Conservation (phyloP, 2,329 filamentous ascomycete species). For the Claviceps maximensis region DNA sequence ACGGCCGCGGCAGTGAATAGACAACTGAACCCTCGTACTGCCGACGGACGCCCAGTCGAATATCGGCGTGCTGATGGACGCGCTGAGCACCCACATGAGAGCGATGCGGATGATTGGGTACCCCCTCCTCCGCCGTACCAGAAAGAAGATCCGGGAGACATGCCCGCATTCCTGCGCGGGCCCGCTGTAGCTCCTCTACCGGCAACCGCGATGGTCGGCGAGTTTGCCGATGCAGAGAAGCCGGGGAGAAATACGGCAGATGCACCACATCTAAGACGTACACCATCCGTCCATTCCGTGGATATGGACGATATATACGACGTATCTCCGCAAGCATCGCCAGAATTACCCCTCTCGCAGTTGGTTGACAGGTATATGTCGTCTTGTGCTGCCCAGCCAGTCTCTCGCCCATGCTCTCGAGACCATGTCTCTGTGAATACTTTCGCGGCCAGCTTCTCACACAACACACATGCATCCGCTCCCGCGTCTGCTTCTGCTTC, state of each 20-base stretch:
- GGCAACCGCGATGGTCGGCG: slow-evolving; percentile 13
- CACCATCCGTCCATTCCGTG: slow-evolving; percentile 12
- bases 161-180: slow-evolving; percentile 43
- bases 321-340: slow-evolving; percentile 32
- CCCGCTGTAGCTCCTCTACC: slow-evolving; percentile 26
- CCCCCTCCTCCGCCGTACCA: slow-evolving; percentile 74
- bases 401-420: slow-evolving; percentile 10
- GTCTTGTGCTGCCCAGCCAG: slow-evolving; percentile 1
- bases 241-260: slow-evolving; percentile 12
- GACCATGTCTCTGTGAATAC: not conserved
- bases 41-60: slow-evolving; percentile 40
- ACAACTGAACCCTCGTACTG: slow-evolving; percentile 46
- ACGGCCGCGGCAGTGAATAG: slow-evolving; percentile 65
- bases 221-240: slow-evolving; percentile 19
- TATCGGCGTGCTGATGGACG: slow-evolving; percentile 58
- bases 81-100: slow-evolving; percentile 67
- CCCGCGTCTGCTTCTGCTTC: not conserved
- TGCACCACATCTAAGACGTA: slow-evolving; percentile 18
- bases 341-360: slow-evolving; percentile 11
- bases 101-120: slow-evolving; percentile 80
- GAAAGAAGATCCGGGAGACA: slow-evolving; percentile 45
- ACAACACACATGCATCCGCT: not conserved
- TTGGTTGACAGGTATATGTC: not conserved
- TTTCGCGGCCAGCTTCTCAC: not conserved
- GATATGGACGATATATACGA: slow-evolving; percentile 29